Evolutionary conservation across 345 rosid species (phyloP), one percentile per base, ranked within the genome.

Genomic region (Cardamine resedifolia): DNA sequence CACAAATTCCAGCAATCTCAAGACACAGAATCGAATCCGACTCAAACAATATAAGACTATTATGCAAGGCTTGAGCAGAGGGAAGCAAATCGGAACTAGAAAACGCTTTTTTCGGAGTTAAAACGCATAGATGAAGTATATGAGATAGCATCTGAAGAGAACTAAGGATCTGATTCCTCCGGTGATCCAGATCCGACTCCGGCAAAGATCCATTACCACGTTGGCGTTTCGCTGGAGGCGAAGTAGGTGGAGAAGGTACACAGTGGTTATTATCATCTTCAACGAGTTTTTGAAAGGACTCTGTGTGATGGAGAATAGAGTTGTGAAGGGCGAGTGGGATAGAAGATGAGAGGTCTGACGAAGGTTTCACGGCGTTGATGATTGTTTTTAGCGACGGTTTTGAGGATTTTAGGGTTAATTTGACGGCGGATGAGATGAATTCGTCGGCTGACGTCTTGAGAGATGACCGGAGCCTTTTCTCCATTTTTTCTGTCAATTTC

Each of bases 401-500:
- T 2, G 91, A 74, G 60, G 92, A 78, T 78, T 88, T 90, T 20
- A 86, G 76, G 68, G 64, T 63, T 61, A 74, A 79, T 20, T 74
- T 82, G 6, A 74, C 55, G 72, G 86, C 89, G 47, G 83, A 47
- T 50, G 86, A 75, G 61, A 91, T 77, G 83, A 91, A 89, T 20
- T 89, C 96, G 3, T 85, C 86, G 10, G 96, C 85, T 2, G 96
- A 85, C 61, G 91, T 85, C 44, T 77, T 79, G 53, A 91, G 91
- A 47, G 87, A 80, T 1, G 92, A 83, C 5, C 96, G 86, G 19
- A 88, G 91, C 28, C 85, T 78, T 81, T 88, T 91, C 86, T 89
- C 93, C 96, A 90, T 86, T 61, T 68, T 61, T 38, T 28, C 19
- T 45, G 24, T 50, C 45, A 24, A 4, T 62, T 38, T 51, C 27